A percentile compares a stretch with the other conserved stretches of the same genome.
phyloP scores from a whole-genome alignment of 2,329 filamentous ascomycete genomes.

The Cercospora nicotianae region DNA sequence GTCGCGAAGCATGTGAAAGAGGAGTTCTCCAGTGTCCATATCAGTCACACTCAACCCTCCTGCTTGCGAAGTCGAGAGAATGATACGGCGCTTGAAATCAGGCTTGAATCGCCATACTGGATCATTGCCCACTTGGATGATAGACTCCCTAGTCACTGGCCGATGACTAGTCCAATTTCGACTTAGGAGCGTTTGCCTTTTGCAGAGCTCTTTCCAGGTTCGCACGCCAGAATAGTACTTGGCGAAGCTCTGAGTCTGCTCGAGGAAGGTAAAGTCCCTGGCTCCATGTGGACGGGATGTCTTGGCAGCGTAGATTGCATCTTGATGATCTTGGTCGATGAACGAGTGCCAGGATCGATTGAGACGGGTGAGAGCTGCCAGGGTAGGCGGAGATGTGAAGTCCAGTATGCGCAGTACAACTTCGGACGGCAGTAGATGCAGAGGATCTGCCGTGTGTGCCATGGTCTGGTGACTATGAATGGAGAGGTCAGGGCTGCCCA shows the following conservation, averaged over 20 bases:
- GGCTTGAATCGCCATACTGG: conserved; percentile 50
- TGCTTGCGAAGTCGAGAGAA: conserved; percentile 48
- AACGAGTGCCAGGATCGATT: conserved; percentile 45
- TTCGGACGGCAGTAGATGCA: conserved; percentile 42
- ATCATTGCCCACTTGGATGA: conserved; percentile 45
- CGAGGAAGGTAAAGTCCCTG: conserved; percentile 39
- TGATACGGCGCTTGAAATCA: conserved; percentile 50
- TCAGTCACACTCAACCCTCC: conserved; percentile 51
- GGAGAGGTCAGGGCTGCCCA: background rate
- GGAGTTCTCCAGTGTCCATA: conserved; percentile 46
- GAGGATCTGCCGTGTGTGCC: conserved; percentile 26
- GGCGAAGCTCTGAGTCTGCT: conserved; percentile 34
- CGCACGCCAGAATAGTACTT: conserved; percentile 38
- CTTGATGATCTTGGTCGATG: conserved; percentile 46
- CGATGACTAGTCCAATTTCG: conserved; percentile 42
- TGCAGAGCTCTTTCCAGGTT: conserved; percentile 50
- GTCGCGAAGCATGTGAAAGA: conserved; percentile 40
- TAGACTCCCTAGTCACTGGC: conserved; percentile 43
- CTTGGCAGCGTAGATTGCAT: conserved; percentile 46
- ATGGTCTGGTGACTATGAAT: background rate
- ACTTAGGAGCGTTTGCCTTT: conserved; percentile 43
- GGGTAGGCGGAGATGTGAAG: conserved; percentile 38
- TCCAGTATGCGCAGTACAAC: conserved; percentile 46
- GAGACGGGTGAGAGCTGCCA: conserved; percentile 41
- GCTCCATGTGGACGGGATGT: conserved; percentile 31